Base-by-base conservation (phyloP, 169 alveolate genomes). In the Cryptosporidium ubiquitum region DNA sequence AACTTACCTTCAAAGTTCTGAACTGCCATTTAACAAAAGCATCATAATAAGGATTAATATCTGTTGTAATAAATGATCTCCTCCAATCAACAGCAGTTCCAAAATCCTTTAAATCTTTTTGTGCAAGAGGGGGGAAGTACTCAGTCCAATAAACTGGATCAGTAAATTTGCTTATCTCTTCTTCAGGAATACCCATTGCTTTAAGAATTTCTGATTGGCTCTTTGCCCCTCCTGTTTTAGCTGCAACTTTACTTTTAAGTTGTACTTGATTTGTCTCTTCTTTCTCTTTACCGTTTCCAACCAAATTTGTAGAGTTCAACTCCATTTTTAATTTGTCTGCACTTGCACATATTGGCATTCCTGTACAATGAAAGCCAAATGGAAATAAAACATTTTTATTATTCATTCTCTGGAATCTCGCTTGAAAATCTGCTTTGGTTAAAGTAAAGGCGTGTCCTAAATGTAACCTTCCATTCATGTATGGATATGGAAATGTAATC, bases 331-430 rank as follows among this genome's bases (percentile, higher is more conserved):
- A 92, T 86, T 94, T 96, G 73, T 95, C 97, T 0, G 99, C 99
- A 52, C 99, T 97, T 5, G 99, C 99, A 84, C 96, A 96, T 7
- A 98, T 98, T 20, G 99, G 99, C 99, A 97, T 96, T 73, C 99
- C 99, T 0, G 99, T 98, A 93, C 99, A 98, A 93, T 99, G 99
- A 91, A 99, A 97, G 23, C 98, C 99, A 84, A 98, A 97, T 14
- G 99, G 99, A 93, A 98, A 96, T 60, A 99, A 94, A 1, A 95
- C 99, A 70, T 95, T 95, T 86, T 97, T 97, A 12, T 99, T 99
- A 33, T 92, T 91, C 92, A 98, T 95, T 70, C 98, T 95, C 92
- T 97, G 98, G 84, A 95, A 99, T 31, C 99, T 93, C 18, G 98
- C 97, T 44, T 95, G 96, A 79, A 99, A 99, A 92, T 99, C 99